Conservation (phyloP, 257 asterid species). For the Ocimum tenuiflorum region DNA sequence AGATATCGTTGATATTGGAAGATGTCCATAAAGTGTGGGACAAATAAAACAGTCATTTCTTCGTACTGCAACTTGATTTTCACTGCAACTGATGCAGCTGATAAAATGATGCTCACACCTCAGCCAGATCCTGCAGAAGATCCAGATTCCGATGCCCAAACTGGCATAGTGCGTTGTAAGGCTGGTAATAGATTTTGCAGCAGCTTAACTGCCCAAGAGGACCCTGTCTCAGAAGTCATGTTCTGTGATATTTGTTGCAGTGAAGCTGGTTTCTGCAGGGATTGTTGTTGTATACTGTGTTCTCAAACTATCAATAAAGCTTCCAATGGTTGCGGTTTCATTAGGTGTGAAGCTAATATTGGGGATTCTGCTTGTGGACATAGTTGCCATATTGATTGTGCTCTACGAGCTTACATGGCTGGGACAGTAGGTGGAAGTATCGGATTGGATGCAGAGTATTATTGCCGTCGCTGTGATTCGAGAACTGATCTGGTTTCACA, state of each 20-base stretch:
- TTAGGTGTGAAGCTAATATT: slow-evolving; percentile 59
- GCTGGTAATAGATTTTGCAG: slow-evolving; percentile 59
- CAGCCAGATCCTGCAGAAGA: slow-evolving; percentile 22
- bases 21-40: not conserved
- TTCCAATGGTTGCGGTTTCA: slow-evolving; percentile 34
- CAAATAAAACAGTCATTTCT: not conserved
- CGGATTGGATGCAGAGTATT: slow-evolving; percentile 73
- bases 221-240: slow-evolving; percentile 37
- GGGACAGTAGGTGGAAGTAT: slow-evolving; percentile 82
- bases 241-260: slow-evolving; percentile 71
- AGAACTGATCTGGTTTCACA: slow-evolving; percentile 60
- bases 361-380: slow-evolving; percentile 61
- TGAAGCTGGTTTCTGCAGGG: slow-evolving; percentile 69
- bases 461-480: slow-evolving; percentile 83
- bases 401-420: slow-evolving; percentile 69
- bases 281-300: slow-evolving; percentile 84
- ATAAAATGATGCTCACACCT: slow-evolving; percentile 19
- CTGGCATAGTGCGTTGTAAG: slow-evolving; percentile 33
- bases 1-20: not conserved
- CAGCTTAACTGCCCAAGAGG: slow-evolving; percentile 38
- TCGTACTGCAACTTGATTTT: not conserved
- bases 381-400: slow-evolving; percentile 68
- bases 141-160: slow-evolving; percentile 18
- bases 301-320: slow-evolving; percentile 35
- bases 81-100: slow-evolving; percentile 21